A percentile compares a stretch with the other conserved stretches of the same genome.
Conservation (phyloP, 768 basidiomycete species). For the Rhizopogon vinicolor region DNA sequence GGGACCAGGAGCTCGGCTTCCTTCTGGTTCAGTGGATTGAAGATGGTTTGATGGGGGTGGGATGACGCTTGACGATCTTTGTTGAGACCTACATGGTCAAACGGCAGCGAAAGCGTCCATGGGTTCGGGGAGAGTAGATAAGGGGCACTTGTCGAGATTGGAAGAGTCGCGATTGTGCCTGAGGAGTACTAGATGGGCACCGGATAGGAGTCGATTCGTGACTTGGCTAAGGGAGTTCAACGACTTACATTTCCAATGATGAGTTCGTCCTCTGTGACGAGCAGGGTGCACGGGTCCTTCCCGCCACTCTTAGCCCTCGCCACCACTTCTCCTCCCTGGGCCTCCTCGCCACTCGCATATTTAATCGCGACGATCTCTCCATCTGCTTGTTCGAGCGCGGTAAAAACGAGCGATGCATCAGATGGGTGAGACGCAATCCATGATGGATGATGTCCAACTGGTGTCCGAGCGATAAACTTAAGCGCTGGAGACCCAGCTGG, state of each 20-base stretch:
- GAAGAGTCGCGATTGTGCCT: conserved; percentile 53
- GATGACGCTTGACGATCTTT: conserved; percentile 60
- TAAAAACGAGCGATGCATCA: conserved; percentile 54
- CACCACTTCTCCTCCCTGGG: conserved; percentile 36
- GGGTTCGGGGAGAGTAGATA: conserved; percentile 35
- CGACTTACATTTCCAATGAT: conserved; percentile 69
- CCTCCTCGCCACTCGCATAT: conserved; percentile 46
- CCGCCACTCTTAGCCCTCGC: conserved; percentile 48
- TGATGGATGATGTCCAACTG: conserved; percentile 63
- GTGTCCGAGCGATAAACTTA: conserved; percentile 36
- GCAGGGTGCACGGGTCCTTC: conserved; percentile 58
- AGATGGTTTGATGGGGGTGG: conserved; percentile 72
- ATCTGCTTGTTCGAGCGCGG: conserved; percentile 63
- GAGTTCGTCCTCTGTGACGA: conserved; percentile 53
- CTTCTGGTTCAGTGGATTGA: conserved; percentile 35
- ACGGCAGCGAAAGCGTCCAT: conserved; percentile 31
- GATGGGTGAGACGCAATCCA: conserved; percentile 67
- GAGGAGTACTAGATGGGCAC: conserved; percentile 54
- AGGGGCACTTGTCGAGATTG: conserved; percentile 46
- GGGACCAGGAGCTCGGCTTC: conserved; percentile 62
- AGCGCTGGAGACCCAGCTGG: conserved; percentile 52
- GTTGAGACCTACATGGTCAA: conserved; percentile 60
- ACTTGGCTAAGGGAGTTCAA: background rate
- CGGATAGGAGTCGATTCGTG: background rate
- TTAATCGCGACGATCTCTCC: conserved; percentile 60